Base-by-base conservation (phyloP, 345 rosid species). In the Eucalyptus microcorys region DNA sequence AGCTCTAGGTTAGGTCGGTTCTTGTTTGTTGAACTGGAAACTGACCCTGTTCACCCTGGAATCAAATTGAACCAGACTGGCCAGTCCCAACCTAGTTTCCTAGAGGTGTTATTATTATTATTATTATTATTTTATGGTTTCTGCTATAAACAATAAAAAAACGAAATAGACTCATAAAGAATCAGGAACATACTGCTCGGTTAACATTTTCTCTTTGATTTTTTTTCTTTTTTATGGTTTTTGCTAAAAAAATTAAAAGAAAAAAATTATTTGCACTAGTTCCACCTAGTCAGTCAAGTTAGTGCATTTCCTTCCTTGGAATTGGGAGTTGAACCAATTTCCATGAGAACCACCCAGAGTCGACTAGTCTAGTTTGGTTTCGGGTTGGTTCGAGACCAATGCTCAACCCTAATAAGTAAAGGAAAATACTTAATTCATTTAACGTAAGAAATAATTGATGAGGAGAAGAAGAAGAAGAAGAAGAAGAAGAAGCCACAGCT, bases 311-410 rank as follows among this genome's bases (percentile, higher is more conserved):
- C 26, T 37, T 34, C 14, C 2, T 10, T 17, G 4, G 4, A 17
- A 34, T 2, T 4, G 11, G 2, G 80, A 68, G 6, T 10, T 34
- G 10, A 16, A 17, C 22, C 2, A 2, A 32, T 32, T 68, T 37
- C 2, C 6, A 21, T 19, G 8, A 10, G 8, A 71, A 71, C 14
- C 27, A 3, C 45, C 14, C 2, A 4, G 3, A 71, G 10, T 3
- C 1, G 1, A 21, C 7, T 2, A 6, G 26, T 34, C 1, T 1
- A 0, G 1, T 32, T 1, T 13, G 3, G 4, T 37, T 37, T 1
- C 2, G 2, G 0, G 14, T 71, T 19, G 81, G 7, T 19, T 5
- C 0, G 0, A 42, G 4, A 71, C 7, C 2, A 3, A 21, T 37
- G 8, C 45, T 21, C 26, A 0, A 11, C 14, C 76, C 3, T 71